Base-by-base conservation (phyloP, 2,329 filamentous ascomycete species). In the Hortaea sp. region DNA sequence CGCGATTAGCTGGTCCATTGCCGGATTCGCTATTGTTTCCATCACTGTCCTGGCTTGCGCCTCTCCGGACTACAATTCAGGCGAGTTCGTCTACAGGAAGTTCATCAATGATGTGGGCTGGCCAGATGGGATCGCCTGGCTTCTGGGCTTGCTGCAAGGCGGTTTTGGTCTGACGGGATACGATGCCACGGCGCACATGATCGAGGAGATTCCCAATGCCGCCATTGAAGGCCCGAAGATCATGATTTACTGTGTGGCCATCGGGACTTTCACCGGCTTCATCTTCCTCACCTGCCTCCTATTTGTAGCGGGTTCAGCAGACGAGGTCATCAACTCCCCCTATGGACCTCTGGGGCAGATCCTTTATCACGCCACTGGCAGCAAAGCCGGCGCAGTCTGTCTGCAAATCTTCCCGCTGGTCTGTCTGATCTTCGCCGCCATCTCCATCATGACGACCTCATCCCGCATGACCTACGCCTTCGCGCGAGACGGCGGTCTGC, bases 1-100 rank as follows among this genome's bases (percentile, higher is more conserved):
- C 12, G 83, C 83, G 1, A 83, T 88, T 53, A 73, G 79, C 43
- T 88, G 83, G 84, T 84, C 79, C 2, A 69, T 88, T 2, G 63
- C 71, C 1, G 84, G 84, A 0, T 86, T 88, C 53, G 66, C 76
- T 39, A 69, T 87, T 47, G 85, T 88, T 53, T 82, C 72, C 51
- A 84, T 86, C 51, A 84, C 82, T 0, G 70, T 84, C 0, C 66
- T 88, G 42, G 73, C 81, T 4, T 84, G 79, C 57, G 72, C 81
- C 0, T 75, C 82, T 1, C 81, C 81, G 0, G 68, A 81, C 52
- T 87, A 77, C 57, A 79, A 80, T 55, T 75, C 72, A 6, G 82
- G 72, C 11, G 62, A 72, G 7, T 84, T 83, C 44, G 83, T 86
- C 7, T 86, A 84, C 52, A 70, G 74, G 5, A 64, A 77, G 1